Evolutionary conservation across 1,139 yeast genomes (phyloP), one percentile per base, ranked within the genome.

Genomic region (Meyerozyma sp.): DNA sequence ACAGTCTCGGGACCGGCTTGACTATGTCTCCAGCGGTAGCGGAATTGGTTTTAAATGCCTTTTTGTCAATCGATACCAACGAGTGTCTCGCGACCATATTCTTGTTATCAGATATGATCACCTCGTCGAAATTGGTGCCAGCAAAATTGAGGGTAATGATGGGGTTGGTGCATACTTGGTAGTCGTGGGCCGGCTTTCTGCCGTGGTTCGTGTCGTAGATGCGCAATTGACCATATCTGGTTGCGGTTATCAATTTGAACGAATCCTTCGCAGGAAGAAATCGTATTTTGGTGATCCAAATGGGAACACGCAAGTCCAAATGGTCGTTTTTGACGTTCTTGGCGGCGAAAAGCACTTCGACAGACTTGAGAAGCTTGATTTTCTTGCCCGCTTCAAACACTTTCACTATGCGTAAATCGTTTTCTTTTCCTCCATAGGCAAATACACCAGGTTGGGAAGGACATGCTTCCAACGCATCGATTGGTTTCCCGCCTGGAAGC

Each of bases 361-460:
- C 54, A 7, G 40, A 13, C 35, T 51, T 42, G 54, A 53, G 53
- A 7, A 57, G 35, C n/a, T 55, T 45, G 32, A 52, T 50, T 40
- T 54, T 53, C 16, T 59, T 41, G 18, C 52, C 56, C 23, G 50
- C 51, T 4, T 63, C 63, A 41, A 66, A 70, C 14, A 83, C 48
- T 42, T 70, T 62, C 1, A 81, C 61, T 18, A 85, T 62, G 47
- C 76, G 77, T 4, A 84, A 65, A 52, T 84, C 84, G 49, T 80
- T 79, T 52, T 85, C 90, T 57, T 84, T 79, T 37, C 94, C 95
- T 40, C 93, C 95, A 55, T 67, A 77, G 0, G 88, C 91, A 61
- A 81, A 77, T 2, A 79, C 59, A 18, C 79, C 75, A 26, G 59
- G 56, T 32, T 62, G 63, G 39, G 62, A 58, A 8, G 79, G 76